A percentile compares a stretch with the other conserved stretches of the same genome.
Conservation (phyloP, 2,329 filamentous ascomycete species). For the Raffaelea albimanens region DNA sequence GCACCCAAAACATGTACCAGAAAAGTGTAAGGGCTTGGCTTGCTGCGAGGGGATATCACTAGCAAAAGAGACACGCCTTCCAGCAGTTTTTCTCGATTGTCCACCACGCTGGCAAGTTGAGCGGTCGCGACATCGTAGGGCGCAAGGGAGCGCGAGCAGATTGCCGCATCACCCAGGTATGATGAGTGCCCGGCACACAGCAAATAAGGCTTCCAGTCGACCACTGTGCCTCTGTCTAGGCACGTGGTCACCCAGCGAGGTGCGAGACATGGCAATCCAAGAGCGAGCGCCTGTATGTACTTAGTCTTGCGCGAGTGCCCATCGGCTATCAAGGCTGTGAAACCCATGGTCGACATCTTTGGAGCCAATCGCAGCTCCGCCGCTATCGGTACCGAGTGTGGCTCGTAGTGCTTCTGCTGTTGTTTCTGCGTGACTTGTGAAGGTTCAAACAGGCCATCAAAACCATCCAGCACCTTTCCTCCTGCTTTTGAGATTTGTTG, state of each 20-base stretch:
- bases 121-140: slow-evolving; percentile 51
- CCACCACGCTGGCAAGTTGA: slow-evolving; percentile 47
- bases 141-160: slow-evolving; percentile 61
- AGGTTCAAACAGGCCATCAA: slow-evolving; percentile 62
- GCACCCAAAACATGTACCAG: slow-evolving; percentile 72
- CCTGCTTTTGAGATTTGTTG: slow-evolving; percentile 60
- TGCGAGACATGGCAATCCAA: slow-evolving; percentile 79
- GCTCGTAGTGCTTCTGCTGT: too few species aligned
- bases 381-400: too few species aligned
- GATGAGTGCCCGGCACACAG: slow-evolving; percentile 75
- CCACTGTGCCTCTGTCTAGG: slow-evolving; percentile 40
- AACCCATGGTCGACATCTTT: slow-evolving; percentile 50
- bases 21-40: slow-evolving; percentile 67
- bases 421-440: slow-evolving; percentile 9
- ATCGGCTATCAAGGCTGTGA: slow-evolving; percentile 80
- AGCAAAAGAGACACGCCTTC: slow-evolving; percentile 59
- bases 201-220: slow-evolving; percentile 74
- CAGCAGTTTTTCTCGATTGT: slow-evolving; percentile 53
- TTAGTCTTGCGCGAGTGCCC: slow-evolving; percentile 79
- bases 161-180: slow-evolving; percentile 60
- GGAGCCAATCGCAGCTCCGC: slow-evolving; percentile 42
- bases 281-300: slow-evolving; percentile 87
- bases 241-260: slow-evolving; percentile 74
- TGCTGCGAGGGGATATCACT: slow-evolving; percentile 56
- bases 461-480: slow-evolving; percentile 66